Evolutionary conservation across 2,329 filamentous ascomycete species (phyloP), one percentile per base, ranked within the genome.

Genomic region (Trichoderma sp.): DNA sequence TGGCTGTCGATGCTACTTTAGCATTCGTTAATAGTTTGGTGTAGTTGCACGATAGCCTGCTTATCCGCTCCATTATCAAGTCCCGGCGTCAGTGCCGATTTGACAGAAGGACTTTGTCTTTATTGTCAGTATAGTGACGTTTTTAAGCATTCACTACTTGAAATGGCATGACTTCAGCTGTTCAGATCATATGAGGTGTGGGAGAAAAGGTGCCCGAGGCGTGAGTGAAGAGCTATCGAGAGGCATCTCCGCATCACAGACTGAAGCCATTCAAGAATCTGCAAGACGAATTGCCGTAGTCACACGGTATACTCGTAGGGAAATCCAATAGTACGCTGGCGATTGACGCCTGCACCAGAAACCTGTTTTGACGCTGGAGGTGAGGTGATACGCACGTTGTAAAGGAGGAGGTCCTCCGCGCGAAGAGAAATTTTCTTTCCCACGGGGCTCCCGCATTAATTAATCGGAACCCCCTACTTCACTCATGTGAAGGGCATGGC

Each of bases 1-100:
- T 74, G 71, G 71, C 63, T 74, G 60, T 73, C 24, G 29, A 65
- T 73, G 41, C 71, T 53, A 56, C 60, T 53, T 74, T 50, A 74
- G 62, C 62, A 45, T 41, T 41, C 45, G 14, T 66, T 31, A 38
- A 66, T 74, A 59, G 62, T 35, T 65, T 66, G 41, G 41, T 29
- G 21, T 74, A 31, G 41, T 63, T 7, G 53, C n/a, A 27, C 68
- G 21, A 71, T 67, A 33, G 41, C 21, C 35, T 53, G 38, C n/a
- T n/a, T 24, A n/a, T 21, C 68, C 27, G 38, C 35, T 31, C 27
- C 8, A 72, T 35, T 33, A 33, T 38, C 14, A 8, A 35, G n/a
- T 50, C 27, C 21, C 7, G 27, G 38, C 12, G 38, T 50, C 38
- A 72, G 9, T 63, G 60, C 60, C 14, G 9, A 21, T 21, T 21